Percentiles rank a stretch among this genome's conserved stretches.
These are phyloP conservation scores for Cladosporium austrohemisphaericum DNA, from an alignment of 2,329 filamentous ascomycete genomes.

Conservation along the genomic window DNA sequence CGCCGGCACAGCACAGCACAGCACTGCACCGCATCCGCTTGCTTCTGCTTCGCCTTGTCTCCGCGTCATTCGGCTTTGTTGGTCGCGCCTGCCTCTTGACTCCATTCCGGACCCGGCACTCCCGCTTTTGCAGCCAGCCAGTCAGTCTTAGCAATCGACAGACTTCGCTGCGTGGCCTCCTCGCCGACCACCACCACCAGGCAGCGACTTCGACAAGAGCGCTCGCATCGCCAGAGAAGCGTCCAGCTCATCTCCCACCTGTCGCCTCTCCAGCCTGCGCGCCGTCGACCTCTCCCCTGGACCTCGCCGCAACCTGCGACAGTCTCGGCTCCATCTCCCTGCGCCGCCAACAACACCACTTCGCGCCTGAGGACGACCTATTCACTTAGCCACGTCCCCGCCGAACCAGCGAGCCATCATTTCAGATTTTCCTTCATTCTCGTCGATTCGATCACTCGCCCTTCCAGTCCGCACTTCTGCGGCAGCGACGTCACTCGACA, in stretches of 20 bases:
- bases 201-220: background rate
- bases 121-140: background rate
- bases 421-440: background rate
- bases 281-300: background rate
- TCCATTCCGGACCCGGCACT: background rate
- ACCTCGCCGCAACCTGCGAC: slow-evolving; percentile 11
- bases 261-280: background rate
- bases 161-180: too few species aligned
- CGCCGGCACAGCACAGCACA: background rate
- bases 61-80: slow-evolving; percentile 2
- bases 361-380: slow-evolving; percentile 28
- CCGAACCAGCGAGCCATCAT: slow-evolving; percentile 6
- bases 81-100: slow-evolving; percentile 11
- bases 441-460: too few species aligned
- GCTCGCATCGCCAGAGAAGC: background rate
- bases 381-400: slow-evolving; percentile 33
- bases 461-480: slow-evolving; percentile 1
- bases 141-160: too few species aligned
- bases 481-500: slow-evolving; percentile 11
- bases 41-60: background rate
- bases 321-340: slow-evolving; percentile 12
- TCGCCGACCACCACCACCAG: background rate
- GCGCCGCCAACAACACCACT: slow-evolving; percentile 6
- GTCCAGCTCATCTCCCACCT: background rate
- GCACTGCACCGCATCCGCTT: background rate